Conservation (phyloP, 768 basidiomycete genomes). For the Termitomyces sp. region DNA sequence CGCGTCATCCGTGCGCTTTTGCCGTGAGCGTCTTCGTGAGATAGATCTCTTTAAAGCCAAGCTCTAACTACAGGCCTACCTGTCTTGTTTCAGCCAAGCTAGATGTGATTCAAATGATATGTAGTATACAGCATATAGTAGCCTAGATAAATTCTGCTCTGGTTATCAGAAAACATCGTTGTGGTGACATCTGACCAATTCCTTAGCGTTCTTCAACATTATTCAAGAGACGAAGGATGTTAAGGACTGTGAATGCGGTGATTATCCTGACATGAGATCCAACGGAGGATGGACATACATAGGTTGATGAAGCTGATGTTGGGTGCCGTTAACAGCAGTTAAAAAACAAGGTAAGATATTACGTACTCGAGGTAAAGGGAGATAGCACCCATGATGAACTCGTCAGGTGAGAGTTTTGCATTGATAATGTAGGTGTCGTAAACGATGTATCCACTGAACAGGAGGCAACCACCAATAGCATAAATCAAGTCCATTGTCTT, state of each 20-base stretch:
- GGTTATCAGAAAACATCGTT: background rate
- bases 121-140: conserved; percentile 8
- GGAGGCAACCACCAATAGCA: conserved; percentile 70
- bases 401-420: conserved; percentile 85
- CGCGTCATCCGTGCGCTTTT: conserved; percentile 36
- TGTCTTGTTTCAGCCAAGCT: background rate
- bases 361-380: conserved; percentile 92
- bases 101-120: background rate
- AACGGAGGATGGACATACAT: conserved; percentile 46
- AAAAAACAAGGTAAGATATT: background rate
- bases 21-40: conserved; percentile 51
- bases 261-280: background rate
- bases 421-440: conserved; percentile 92
- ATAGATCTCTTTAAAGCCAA: conserved; percentile 52
- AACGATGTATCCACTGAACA: conserved; percentile 89
- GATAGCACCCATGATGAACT: conserved; percentile 88
- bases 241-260: conserved; percentile 55
- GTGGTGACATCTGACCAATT: background rate
- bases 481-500: conserved; percentile 79
- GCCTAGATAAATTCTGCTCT: background rate
- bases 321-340: conserved; percentile 13
- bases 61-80: background rate
- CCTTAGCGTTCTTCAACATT: conserved; percentile 45
- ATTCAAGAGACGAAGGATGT: conserved; percentile 79
- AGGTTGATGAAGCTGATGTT: conserved; percentile 75